Evolutionary conservation across 306 rosid genomes (phyloP).

Genomic region (Malus domestica): ASM211411v1 NC_041796.1:26210501-26211000

Average conservation of each 20-base stretch:
- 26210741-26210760: conserved; percentile 82
- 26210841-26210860: conserved; percentile 56
- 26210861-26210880: conserved; percentile 47
- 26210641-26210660: conserved; percentile 78
- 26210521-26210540: conserved; percentile 83
- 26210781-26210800: conserved; percentile 39
- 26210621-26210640: conserved; percentile 69
- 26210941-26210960: conserved; percentile 85
- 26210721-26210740: conserved; percentile 69
- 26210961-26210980: conserved; percentile 98
- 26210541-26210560: conserved; percentile 79
- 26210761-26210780: conserved; percentile 66
- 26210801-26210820: conserved; percentile 69
- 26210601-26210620: conserved; percentile 73
- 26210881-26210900: conserved; percentile 44
- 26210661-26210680: conserved; percentile 82
- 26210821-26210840: conserved; percentile 42
- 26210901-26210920: conserved; percentile 69
- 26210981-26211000: conserved; percentile 99
- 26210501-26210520: conserved; percentile 74
- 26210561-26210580: conserved; percentile 72
- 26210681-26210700: conserved; percentile 71
- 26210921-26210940: conserved; percentile 79
- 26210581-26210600: conserved; percentile 91
- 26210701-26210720: conserved; percentile 88